phyloP scores from a whole-genome alignment of 345 rosid genomes.

The Pseudoturritis turrita region DNA sequence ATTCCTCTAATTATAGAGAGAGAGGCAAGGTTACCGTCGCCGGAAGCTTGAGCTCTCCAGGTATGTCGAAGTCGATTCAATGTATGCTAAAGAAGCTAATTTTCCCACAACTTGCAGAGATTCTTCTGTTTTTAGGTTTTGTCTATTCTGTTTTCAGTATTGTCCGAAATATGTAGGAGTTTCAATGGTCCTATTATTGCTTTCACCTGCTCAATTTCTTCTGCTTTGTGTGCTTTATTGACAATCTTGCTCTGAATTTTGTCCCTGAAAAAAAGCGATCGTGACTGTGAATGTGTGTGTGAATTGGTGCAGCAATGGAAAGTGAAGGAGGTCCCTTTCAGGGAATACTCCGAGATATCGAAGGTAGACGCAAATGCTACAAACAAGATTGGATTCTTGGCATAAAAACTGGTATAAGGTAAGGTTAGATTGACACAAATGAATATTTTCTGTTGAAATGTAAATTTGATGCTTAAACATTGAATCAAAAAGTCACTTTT shows the following conservation, averaged over 20 bases:
- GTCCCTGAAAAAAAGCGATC: background rate
- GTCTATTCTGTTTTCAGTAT: background rate
- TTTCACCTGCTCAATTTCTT: background rate
- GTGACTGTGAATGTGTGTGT: background rate
- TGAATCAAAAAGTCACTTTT: background rate
- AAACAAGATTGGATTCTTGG: constrained; percentile 63
- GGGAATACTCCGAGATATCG: constrained; percentile 59
- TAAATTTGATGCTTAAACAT: background rate
- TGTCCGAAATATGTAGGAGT: background rate
- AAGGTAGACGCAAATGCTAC: constrained; percentile 58
- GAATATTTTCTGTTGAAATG: background rate
- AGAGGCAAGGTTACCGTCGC: background rate
- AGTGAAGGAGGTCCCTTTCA: constrained; percentile 47
- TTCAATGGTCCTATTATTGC: background rate
- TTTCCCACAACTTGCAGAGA: background rate
- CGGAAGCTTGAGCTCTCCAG: constrained; percentile 19
- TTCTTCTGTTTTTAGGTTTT: background rate
- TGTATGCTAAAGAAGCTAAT: background rate
- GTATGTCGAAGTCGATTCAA: constrained; percentile 1
- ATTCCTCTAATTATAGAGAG: background rate
- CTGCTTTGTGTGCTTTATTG: background rate
- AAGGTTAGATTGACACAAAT: background rate
- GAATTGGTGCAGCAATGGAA: constrained; percentile 42
- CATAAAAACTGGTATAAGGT: constrained; percentile 50
- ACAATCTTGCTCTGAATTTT: background rate